Evolutionary conservation across 768 basidiomycete genomes (phyloP).

Genomic region (Lentinus tigrinus): DNA sequence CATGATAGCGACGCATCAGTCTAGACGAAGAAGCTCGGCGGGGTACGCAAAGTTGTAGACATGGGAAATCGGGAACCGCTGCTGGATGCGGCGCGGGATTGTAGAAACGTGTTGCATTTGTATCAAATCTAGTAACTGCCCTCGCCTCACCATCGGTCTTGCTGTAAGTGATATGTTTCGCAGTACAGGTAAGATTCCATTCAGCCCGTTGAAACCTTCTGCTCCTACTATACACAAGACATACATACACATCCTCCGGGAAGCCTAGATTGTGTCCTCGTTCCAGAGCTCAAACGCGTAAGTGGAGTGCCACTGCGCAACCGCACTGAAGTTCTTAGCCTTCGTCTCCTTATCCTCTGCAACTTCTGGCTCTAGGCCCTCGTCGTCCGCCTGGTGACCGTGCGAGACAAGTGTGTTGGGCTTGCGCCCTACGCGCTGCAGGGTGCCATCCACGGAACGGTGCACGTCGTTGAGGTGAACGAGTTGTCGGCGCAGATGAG

Average conservation of each 20-base stretch:
- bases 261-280: background rate
- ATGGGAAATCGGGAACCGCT: background rate
- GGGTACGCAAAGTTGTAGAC: background rate
- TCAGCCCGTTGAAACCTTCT: no score
- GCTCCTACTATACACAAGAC: background rate
- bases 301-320: background rate
- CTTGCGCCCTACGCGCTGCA: conserved; percentile 1
- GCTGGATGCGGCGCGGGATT: background rate
- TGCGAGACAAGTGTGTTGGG: background rate
- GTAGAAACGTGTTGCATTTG: background rate
- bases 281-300: background rate
- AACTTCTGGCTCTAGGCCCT: background rate
- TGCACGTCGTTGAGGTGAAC: conserved; percentile 26
- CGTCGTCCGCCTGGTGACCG: background rate
- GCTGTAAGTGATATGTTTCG: background rate
- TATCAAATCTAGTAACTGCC: background rate
- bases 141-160: background rate
- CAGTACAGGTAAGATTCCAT: background rate
- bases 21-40: background rate
- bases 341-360: conserved; percentile 1
- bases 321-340: background rate
- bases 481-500: conserved; percentile 8
- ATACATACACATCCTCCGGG: background rate
- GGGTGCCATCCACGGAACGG: conserved; percentile 15
- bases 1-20: background rate